A percentile compares a stretch with the other conserved stretches of the same genome.
These are phyloP conservation scores for Candida corydali DNA, from an alignment of 805 yeast species.

Conservation along the genomic window DNA sequence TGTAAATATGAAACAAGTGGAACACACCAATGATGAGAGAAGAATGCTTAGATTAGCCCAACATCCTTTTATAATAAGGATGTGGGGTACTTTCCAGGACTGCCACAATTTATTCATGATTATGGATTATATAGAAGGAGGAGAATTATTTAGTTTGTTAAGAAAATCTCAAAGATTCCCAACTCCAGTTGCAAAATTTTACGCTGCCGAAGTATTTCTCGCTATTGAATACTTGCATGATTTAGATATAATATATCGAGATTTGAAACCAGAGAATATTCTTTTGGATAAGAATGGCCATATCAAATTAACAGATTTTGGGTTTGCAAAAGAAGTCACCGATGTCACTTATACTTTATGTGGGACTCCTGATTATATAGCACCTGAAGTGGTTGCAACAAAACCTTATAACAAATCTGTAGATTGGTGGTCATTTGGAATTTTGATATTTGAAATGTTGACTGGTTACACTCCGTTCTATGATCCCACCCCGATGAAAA, in stretches of 20 bases:
- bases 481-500: slow-evolving; percentile 61
- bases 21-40: slow-evolving; percentile 61
- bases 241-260: slow-evolving; percentile 57
- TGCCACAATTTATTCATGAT: slow-evolving; percentile 55
- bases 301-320: slow-evolving; percentile 58
- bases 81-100: slow-evolving; percentile 70
- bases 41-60: slow-evolving; percentile 55
- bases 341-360: slow-evolving; percentile 60
- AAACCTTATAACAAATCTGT: slow-evolving; percentile 61
- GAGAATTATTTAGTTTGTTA: slow-evolving; percentile 53
- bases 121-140: slow-evolving; percentile 65
- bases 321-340: slow-evolving; percentile 58
- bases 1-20: slow-evolving; percentile 59
- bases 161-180: slow-evolving; percentile 58
- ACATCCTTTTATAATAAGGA: slow-evolving; percentile 56
- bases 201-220: slow-evolving; percentile 58
- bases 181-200: slow-evolving; percentile 59
- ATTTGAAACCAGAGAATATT: slow-evolving; percentile 59
- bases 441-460: slow-evolving; percentile 57
- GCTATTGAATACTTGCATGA: slow-evolving; percentile 57
- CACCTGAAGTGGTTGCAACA: slow-evolving; percentile 63
- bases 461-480: slow-evolving; percentile 62
- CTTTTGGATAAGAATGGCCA: slow-evolving; percentile 57
- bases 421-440: slow-evolving; percentile 66
- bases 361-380: slow-evolving; percentile 63